phyloP scores from a whole-genome alignment of 1,139 yeast species.

The Meyerozyma elateridarum region DNA sequence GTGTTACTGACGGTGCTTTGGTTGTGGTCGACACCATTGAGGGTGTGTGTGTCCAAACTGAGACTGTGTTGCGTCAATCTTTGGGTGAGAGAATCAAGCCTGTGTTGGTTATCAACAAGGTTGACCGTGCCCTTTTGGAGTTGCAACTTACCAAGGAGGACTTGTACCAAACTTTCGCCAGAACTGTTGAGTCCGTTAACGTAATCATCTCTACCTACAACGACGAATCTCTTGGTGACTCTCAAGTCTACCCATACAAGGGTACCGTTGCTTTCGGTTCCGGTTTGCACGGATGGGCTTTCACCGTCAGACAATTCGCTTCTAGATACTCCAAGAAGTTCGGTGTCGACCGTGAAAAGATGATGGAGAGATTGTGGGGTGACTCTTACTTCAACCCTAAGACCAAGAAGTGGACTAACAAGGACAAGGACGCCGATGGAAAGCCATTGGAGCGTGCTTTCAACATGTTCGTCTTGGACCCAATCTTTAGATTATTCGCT shows the following conservation, averaged over 20 bases:
- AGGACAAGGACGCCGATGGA: constrained; percentile 94
- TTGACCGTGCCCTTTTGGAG: constrained; percentile 98
- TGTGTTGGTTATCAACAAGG: constrained; percentile 97
- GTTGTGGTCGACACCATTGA: constrained; percentile 99
- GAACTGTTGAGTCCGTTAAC: constrained; percentile 99
- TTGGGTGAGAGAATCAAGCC: constrained; percentile 99
- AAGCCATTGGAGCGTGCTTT: constrained; percentile 97
- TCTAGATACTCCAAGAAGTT: constrained; percentile 97
- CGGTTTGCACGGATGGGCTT: constrained; percentile 99
- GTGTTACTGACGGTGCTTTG: constrained; percentile 99
- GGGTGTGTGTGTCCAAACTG: constrained; percentile 99
- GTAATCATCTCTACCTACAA: constrained; percentile 95
- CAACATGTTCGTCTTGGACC: constrained; percentile 99
- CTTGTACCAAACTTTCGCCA: constrained; percentile 94
- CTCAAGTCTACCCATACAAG: constrained; percentile 97
- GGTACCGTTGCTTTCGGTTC: constrained; percentile 99
- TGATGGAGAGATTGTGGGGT: constrained; percentile 99
- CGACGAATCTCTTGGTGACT: constrained; percentile 89
- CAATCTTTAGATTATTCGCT: constrained; percentile 94
- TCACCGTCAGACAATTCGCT: constrained; percentile 99
- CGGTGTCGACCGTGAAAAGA: constrained; percentile 97
- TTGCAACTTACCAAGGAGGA: constrained; percentile 99
- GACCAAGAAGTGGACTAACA: constrained; percentile 99
- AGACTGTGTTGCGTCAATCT: constrained; percentile 98
- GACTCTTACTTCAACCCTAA: constrained; percentile 99